These are phyloP conservation scores for Penicillium sp. DNA, from an alignment of 2,329 filamentous ascomycete genomes.

Conservation along the genomic window DNA sequence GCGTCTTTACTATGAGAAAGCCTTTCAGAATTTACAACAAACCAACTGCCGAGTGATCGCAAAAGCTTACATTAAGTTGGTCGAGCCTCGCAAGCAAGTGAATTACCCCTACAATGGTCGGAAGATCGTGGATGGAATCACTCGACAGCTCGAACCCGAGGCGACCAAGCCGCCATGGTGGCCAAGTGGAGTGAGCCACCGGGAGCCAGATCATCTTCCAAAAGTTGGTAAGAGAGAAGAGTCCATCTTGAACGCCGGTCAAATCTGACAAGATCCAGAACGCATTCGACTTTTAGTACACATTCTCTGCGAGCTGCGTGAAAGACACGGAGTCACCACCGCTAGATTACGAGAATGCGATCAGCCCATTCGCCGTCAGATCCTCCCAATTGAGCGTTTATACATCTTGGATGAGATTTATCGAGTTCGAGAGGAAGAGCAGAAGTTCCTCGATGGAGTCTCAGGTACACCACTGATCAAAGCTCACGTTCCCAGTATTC, in stretches of 20 bases:
- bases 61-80: conserved; percentile 37
- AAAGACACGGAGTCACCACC: conserved; percentile 37
- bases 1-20: conserved; percentile 33
- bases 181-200: conserved; percentile 34
- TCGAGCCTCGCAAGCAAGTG: conserved; percentile 38
- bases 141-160: conserved; percentile 33
- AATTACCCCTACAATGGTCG: conserved; percentile 38
- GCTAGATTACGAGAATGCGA: conserved; percentile 40
- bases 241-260: neutral
- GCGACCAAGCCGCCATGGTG: conserved; percentile 37
- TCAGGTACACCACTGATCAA: conserved; percentile 29
- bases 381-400: conserved; percentile 34
- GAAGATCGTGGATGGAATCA: conserved; percentile 32
- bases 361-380: conserved; percentile 39
- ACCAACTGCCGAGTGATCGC: conserved; percentile 37
- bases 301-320: conserved; percentile 38
- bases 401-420: conserved; percentile 43
- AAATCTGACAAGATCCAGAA: conserved; percentile 24
- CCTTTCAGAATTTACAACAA: conserved; percentile 35
- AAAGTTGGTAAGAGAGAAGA: conserved; percentile 28
- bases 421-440: conserved; percentile 39
- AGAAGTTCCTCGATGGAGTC: conserved; percentile 36
- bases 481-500: too few relatives aligned
- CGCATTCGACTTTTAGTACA: conserved; percentile 41
- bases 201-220: conserved; percentile 35